A percentile compares a stretch with the other conserved stretches of the same genome.
phyloP scores from a whole-genome alignment of 1,284 basidiomycete species.

The Ceratobasidium sp. region DNA sequence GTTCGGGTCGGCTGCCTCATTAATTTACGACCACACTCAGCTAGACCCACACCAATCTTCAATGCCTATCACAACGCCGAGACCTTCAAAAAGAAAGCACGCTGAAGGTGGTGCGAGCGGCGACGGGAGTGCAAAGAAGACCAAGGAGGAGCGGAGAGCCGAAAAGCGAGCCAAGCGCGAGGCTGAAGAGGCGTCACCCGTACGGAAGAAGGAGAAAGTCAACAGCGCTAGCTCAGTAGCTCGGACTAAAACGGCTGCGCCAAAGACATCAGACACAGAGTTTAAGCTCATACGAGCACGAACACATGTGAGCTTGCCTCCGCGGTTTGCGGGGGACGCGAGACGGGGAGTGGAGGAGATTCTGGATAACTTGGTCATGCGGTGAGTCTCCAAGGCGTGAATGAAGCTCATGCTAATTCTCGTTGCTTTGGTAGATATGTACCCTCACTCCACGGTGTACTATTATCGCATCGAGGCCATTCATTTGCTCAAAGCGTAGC shows the following conservation, averaged over 20 bases:
- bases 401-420: neutral
- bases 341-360: conserved; percentile 81
- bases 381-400: conserved; percentile 59
- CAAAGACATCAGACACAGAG: conserved; percentile 51
- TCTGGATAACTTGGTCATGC: conserved; percentile 92
- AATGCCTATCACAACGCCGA: conserved; percentile 18
- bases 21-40: neutral
- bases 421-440: conserved; percentile 70
- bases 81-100: conserved; percentile 62
- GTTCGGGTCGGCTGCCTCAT: neutral
- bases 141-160: conserved; percentile 38
- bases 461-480: conserved; percentile 84
- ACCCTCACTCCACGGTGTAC: conserved; percentile 83
- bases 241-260: neutral
- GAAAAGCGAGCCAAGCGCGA: conserved; percentile 46
- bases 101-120: conserved; percentile 43
- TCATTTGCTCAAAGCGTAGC: conserved; percentile 73
- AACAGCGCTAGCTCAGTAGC: conserved; percentile 46
- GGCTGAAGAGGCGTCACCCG: conserved; percentile 40
- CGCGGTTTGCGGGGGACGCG: conserved; percentile 76
- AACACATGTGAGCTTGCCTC: conserved; percentile 79
- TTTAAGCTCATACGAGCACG: conserved; percentile 73
- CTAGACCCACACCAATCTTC: neutral
- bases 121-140: conserved; percentile 43
- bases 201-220: conserved; percentile 51